Conservation (phyloP, 2,329 filamentous ascomycete genomes). For the Tympanopsis confertula region DNA sequence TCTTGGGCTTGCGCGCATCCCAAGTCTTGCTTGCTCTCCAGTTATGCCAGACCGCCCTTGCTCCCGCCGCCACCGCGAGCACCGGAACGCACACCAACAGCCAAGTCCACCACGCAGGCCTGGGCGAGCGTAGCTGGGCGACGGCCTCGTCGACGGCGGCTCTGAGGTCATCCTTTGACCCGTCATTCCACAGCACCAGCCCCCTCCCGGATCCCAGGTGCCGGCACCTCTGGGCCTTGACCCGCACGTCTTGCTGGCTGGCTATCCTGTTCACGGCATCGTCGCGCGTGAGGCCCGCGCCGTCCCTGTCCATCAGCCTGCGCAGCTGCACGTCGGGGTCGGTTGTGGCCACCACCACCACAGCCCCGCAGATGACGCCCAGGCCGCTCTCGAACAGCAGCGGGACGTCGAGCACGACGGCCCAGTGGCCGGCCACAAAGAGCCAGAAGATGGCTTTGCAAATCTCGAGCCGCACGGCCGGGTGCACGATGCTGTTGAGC, state of each 20-base stretch:
- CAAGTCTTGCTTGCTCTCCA: constrained; percentile 58
- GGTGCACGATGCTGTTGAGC: constrained; percentile 85
- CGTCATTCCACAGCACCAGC: constrained; percentile 85
- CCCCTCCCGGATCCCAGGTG: constrained; percentile 53
- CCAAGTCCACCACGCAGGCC: constrained; percentile 78
- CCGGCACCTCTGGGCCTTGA: constrained; percentile 69
- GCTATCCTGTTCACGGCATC: constrained; percentile 78
- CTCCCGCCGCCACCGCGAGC: constrained; percentile 53
- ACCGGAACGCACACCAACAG: constrained; percentile 60
- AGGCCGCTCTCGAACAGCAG: constrained; percentile 81
- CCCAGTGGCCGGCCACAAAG: constrained; percentile 71
- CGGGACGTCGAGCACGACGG: constrained; percentile 84
- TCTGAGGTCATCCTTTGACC: constrained; percentile 57
- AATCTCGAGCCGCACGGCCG: constrained; percentile 75
- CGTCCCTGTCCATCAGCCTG: constrained; percentile 63
- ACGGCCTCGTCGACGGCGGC: constrained; percentile 57
- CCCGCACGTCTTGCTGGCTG: constrained; percentile 75
- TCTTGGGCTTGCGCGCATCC: constrained; percentile 44
- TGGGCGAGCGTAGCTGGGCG: constrained; percentile 43
- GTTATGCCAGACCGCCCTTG: constrained; percentile 66
- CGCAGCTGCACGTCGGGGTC: constrained; percentile 75
- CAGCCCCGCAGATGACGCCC: constrained; percentile 72
- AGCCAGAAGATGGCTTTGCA: constrained; percentile 60
- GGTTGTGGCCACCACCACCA: constrained; percentile 75
- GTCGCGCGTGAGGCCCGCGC: constrained; percentile 60